Evolutionary conservation across 108 stramenopile species (phyloP).

Genomic region (Skeletonema potamos): DNA sequence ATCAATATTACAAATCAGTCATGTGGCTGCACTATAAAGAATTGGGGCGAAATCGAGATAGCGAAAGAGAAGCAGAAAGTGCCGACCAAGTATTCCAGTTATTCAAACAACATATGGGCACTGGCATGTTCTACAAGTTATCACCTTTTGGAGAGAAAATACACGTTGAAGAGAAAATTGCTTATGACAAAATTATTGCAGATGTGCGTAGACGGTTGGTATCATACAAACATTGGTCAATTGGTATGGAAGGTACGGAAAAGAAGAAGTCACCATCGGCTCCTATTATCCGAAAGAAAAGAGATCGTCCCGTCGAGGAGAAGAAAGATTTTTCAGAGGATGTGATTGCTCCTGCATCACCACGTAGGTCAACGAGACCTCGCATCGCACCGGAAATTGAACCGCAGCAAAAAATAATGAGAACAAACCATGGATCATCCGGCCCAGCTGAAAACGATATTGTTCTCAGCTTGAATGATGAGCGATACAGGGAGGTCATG

Average conservation of each 20-base stretch:
- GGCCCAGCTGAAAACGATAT: constrained; percentile 5
- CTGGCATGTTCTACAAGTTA: constrained; percentile 13
- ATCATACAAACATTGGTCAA: constrained; percentile 4
- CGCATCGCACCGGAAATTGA: not conserved
- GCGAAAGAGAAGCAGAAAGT: constrained; percentile 9
- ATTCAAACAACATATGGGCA: constrained; percentile 13
- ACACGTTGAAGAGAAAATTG: not conserved
- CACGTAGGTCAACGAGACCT: not conserved
- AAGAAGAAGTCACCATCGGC: not conserved
- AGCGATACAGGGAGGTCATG: constrained; percentile 22
- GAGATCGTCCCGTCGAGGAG: not conserved
- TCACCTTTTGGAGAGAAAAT: constrained; percentile 1
- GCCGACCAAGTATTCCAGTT: constrained; percentile 19
- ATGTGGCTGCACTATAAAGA: constrained; percentile 17
- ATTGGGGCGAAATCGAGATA: constrained; percentile 16
- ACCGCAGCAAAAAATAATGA: not conserved
- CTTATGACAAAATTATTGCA: constrained; percentile 3
- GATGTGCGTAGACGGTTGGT: constrained; percentile 13
- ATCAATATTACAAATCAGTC: constrained; percentile 17
- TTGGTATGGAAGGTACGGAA: not conserved
- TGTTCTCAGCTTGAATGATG: constrained; percentile 19
- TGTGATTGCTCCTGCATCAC: not conserved
- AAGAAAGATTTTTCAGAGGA: not conserved
- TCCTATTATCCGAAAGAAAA: not conserved
- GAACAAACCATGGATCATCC: not conserved